Percentiles rank a stretch among this genome's conserved stretches.
Conservation (phyloP, 2,329 filamentous ascomycete genomes). For the Fusarium scirpi region DNA sequence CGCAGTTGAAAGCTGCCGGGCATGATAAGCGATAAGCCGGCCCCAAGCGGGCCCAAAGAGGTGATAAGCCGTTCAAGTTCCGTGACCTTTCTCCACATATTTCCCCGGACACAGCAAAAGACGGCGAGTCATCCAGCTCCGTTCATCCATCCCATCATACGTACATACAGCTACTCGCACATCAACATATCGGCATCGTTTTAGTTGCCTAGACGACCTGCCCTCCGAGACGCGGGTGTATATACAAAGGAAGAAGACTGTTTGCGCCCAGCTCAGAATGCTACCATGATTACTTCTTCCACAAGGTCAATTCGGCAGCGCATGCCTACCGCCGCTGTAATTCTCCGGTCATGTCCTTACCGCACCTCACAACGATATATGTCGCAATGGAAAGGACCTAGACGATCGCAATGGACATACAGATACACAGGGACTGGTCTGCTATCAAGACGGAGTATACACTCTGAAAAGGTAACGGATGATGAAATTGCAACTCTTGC, state of each 20-base stretch:
- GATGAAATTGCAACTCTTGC: conserved; percentile 84
- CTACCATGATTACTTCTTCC: conserved; percentile 41
- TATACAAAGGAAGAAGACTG: not conserved
- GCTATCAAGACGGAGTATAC: conserved; percentile 25
- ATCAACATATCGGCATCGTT: conserved; percentile 2
- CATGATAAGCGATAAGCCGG: conserved; percentile 40
- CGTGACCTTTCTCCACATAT: conserved; percentile 10
- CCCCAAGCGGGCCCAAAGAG: conserved; percentile 23
- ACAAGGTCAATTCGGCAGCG: conserved; percentile 42
- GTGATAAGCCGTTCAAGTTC: conserved; percentile 15
- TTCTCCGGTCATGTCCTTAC: conserved; percentile 12
- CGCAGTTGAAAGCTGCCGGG: conserved; percentile 18
- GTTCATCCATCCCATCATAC: not conserved
- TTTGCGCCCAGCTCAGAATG: conserved; percentile 24
- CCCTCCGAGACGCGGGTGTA: not conserved
- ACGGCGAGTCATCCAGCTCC: conserved; percentile 29
- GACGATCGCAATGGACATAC: conserved; percentile 5
- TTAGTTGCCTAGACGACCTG: not conserved
- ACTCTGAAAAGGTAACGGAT: conserved; percentile 65
- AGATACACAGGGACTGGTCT: not conserved
- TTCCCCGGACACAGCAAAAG: conserved; percentile 26
- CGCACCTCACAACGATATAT: conserved; percentile 11
- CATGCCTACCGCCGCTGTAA: conserved; percentile 29
- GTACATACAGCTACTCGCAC: not conserved
- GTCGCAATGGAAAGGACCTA: conserved; percentile 16